Percentiles rank a stretch among this genome's conserved stretches.
Conservation (phyloP, 2,329 filamentous ascomycete genomes). For the Xylariomycetidae sp. region DNA sequence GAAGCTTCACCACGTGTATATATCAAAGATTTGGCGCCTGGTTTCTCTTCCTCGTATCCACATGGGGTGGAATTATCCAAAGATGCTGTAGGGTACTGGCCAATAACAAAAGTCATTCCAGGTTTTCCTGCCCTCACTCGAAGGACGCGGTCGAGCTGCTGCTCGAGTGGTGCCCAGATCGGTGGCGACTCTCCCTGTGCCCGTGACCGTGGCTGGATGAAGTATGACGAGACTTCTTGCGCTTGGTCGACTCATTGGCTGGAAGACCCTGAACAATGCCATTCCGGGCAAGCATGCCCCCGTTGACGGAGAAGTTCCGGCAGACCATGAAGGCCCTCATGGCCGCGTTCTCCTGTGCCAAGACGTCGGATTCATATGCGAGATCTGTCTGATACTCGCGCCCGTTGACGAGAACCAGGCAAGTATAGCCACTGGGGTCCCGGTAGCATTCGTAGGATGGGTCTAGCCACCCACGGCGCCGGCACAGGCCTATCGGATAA, state of each 20-base stretch:
- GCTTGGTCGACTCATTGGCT: slow-evolving; percentile 47
- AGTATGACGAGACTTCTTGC: slow-evolving; percentile 49
- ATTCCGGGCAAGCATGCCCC: slow-evolving; percentile 77
- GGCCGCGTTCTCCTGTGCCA: slow-evolving; percentile 89
- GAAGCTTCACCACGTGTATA: slow-evolving; percentile 34
- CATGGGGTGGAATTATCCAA: slow-evolving; percentile 2
- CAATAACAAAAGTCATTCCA: too few species aligned
- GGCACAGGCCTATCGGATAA: slow-evolving; percentile 71
- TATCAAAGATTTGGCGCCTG: slow-evolving; percentile 17
- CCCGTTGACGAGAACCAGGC: slow-evolving; percentile 91
- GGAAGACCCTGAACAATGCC: slow-evolving; percentile 64
- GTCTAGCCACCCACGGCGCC: slow-evolving; percentile 88
- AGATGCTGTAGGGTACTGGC: too few species aligned
- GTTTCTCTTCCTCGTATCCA: background rate
- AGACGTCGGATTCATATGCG: slow-evolving; percentile 72
- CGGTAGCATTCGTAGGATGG: slow-evolving; percentile 82
- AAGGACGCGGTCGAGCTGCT: slow-evolving; percentile 59
- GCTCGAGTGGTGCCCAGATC: slow-evolving; percentile 56
- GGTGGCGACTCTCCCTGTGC: slow-evolving; percentile 40
- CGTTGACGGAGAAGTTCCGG: slow-evolving; percentile 94
- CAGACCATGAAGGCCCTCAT: slow-evolving; percentile 98
- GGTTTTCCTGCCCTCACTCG: slow-evolving; percentile 36
- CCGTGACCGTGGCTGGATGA: slow-evolving; percentile 36
- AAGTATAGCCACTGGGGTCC: slow-evolving; percentile 72
- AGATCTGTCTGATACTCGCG: slow-evolving; percentile 92